Percentiles rank a stretch among this genome's conserved stretches.
These are phyloP conservation scores for Stachybotrys echinatus DNA, from an alignment of 2,329 filamentous ascomycete genomes.

Conservation along the genomic window DNA sequence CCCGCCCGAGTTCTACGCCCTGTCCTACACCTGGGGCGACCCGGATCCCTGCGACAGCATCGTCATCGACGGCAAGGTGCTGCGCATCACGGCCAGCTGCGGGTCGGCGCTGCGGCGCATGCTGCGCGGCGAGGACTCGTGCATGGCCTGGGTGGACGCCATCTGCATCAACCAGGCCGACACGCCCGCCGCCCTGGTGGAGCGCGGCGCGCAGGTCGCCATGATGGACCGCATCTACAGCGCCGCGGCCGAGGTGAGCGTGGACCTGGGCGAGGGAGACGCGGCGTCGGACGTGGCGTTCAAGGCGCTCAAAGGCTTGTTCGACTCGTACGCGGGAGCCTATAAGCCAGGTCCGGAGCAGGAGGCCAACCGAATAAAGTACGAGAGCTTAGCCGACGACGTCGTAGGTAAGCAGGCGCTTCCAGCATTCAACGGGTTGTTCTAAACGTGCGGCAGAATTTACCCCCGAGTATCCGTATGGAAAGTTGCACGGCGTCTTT, in stretches of 20 bases:
- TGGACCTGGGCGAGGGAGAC: neutral
- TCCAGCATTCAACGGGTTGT: neutral
- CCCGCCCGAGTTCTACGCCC: neutral
- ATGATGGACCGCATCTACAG: slow-evolving; percentile 1
- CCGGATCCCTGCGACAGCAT: neutral
- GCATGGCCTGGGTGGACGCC: neutral
- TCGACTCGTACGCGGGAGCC: neutral
- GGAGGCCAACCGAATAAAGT: neutral
- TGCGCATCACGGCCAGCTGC: slow-evolving; percentile 1
- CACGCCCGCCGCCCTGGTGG: neutral
- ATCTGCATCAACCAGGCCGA: slow-evolving; percentile 2
- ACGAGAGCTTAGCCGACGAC: neutral
- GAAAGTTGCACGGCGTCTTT: neutral
- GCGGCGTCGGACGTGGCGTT: neutral
- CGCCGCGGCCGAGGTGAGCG: neutral
- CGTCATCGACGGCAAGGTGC: neutral
- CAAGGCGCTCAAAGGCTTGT: neutral
- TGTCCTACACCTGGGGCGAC: slow-evolving; percentile 1
- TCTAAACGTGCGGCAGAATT: neutral
- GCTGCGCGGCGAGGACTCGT: neutral
- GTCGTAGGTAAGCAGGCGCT: neutral
- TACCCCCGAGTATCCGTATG: neutral
- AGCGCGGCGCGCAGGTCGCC: neutral
- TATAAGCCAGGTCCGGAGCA: neutral
- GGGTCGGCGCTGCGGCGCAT: neutral